Evolutionary conservation across 108 stramenopile genomes (phyloP), one percentile per base, ranked within the genome.

Genomic region (Aurantiochytrium sp.): DNA sequence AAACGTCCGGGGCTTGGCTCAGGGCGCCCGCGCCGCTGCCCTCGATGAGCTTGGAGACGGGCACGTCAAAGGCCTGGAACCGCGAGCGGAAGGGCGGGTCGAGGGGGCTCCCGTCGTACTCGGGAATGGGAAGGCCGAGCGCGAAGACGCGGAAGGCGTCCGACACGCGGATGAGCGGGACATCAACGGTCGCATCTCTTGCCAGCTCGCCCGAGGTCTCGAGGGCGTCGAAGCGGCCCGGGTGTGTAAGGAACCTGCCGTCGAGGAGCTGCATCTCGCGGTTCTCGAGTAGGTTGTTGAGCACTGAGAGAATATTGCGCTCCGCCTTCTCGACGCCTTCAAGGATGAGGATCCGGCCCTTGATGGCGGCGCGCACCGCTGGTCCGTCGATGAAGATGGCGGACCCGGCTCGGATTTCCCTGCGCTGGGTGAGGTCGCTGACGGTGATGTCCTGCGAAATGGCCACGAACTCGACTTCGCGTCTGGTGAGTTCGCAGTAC

Each of bases 261-360:
- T 96, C 95, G 54, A 96, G 96, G 59, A 97, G 89, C 27, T 91
- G 89, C 86, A 97, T 91, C 69, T 95, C 95, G 55, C 97, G 90
- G 89, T 97, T 95, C 90, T 97, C 97, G 50, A 96, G 65, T 8
- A 97, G 87, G 89, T 97, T 97, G 87, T 96, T 97, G 50, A 97
- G 86, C 21, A 95, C 95, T 1, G 97, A 96, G 41, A 97, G 90
- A 1, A 97, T 95, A 89, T 96, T 91, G 19, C 97, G 89, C 69
- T 95, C 95, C 22, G 95, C 95, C 69, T 93, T 94, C 69, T 97
- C 94, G 22, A 97, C 65, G n/a, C 95, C 95, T 87, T 97, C 97
- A 30, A 97, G 89, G 59, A 97, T 87, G 3, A 97, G 87, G 4
- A 97, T 86, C 10, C 95, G 90, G 22, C 96, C 96, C 37, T 93